Conservation (phyloP, 441 rosid species). For the California macrophylla region DNA sequence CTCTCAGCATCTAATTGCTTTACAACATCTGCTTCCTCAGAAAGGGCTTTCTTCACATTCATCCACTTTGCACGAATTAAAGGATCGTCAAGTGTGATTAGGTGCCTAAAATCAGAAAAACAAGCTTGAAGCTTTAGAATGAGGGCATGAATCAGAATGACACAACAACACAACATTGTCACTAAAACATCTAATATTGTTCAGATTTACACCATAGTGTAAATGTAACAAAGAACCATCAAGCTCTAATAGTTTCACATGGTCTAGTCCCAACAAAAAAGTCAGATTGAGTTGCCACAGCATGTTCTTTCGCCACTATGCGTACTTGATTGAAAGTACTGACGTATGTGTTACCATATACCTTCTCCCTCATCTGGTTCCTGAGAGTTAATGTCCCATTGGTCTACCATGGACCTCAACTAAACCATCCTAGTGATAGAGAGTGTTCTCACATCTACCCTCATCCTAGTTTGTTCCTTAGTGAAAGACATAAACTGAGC, state of each 20-base stretch:
- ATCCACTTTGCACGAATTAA: constrained; percentile 79
- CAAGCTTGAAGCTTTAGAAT: not conserved
- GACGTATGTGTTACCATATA: not conserved
- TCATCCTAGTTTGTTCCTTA: not conserved
- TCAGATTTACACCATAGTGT: not conserved
- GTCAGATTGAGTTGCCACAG: not conserved
- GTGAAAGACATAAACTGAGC: not conserved
- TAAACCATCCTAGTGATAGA: not conserved
- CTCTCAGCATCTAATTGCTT: constrained; percentile 92
- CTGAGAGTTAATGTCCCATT: not conserved
- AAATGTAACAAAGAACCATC: not conserved
- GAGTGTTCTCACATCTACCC: not conserved
- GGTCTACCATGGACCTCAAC: not conserved
- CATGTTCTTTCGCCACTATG: not conserved
- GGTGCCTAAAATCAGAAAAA: constrained; percentile 47
- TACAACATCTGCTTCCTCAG: constrained; percentile 88
- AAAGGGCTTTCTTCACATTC: constrained; percentile 78
- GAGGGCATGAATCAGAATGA: not conserved
- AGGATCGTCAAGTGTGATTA: constrained; percentile 76
- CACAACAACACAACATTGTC: not conserved
- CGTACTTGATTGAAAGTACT: not conserved
- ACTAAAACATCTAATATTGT: not conserved
- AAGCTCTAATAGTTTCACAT: not conserved
- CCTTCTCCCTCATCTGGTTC: not conserved
- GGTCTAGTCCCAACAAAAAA: not conserved